Evolutionary conservation across 768 basidiomycete genomes (phyloP).

Genomic region (Calocybe indica): DNA sequence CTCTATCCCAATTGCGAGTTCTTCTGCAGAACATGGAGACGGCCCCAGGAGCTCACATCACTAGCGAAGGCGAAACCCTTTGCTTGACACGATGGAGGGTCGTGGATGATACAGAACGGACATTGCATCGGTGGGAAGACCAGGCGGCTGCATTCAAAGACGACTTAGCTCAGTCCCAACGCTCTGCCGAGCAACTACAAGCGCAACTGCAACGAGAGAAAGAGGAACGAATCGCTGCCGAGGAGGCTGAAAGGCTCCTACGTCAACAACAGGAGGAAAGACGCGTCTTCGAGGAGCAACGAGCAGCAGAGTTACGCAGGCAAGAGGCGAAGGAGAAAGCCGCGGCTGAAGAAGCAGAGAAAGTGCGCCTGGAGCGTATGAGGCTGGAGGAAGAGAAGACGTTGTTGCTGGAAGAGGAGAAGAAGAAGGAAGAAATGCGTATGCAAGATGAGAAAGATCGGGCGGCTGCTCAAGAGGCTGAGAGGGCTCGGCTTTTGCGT

Average conservation of each 20-base stretch:
- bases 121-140: conserved; percentile 43
- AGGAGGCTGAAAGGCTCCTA: conserved; percentile 28
- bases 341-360: conserved; percentile 15
- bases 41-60: conserved; percentile 35
- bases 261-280: conserved; percentile 22
- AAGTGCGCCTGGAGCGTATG: conserved; percentile 12
- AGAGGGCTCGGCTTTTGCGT: conserved; percentile 23
- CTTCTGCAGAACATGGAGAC: conserved; percentile 52
- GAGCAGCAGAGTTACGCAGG: conserved; percentile 13
- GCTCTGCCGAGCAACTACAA: conserved; percentile 33
- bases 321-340: conserved; percentile 17
- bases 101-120: conserved; percentile 45
- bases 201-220: conserved; percentile 28
- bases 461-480: conserved; percentile 24
- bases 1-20: conserved; percentile 49
- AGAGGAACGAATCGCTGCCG: conserved; percentile 26
- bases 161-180: conserved; percentile 34
- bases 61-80: conserved; percentile 39
- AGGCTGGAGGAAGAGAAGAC: conserved; percentile 18
- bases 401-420: conserved; percentile 20
- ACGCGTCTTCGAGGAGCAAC: conserved; percentile 16
- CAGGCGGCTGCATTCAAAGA: conserved; percentile 33
- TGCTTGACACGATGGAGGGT: conserved; percentile 42
- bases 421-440: conserved; percentile 14
- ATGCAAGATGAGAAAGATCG: conserved; percentile 16